Base-by-base conservation (phyloP, 2,329 filamentous ascomycete species). In the Aspergillus sojae region DNA sequence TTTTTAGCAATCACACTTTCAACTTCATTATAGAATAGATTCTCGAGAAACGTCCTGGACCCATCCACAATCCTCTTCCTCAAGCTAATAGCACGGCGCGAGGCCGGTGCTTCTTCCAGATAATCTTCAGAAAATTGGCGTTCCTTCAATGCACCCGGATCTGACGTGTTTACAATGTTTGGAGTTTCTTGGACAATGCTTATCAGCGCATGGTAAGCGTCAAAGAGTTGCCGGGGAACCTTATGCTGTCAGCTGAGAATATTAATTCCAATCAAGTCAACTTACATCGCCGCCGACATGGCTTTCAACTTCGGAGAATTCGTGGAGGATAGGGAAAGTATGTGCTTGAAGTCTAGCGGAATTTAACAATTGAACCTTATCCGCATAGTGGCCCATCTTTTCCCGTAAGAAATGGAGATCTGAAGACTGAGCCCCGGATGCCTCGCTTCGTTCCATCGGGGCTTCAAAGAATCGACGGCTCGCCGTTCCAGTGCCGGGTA, bases 141-240 rank as follows among this genome's bases (percentile, higher is more conserved):
- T 75, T 95, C 91, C 75, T 83, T 88, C 46, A 92, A 84, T 19
- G 88, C 89, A 21, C 85, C 84, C n/a, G 86, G 82, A 72, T 89
- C 86, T 55, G 87, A 82, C 55, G 84, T 79, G 36, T 82, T 86
- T 60, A 88, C 84, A 14, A 86, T 83, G 2, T 85, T 86, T 1
- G 86, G 80, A 61, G 88, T 84, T 79, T 97, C 94, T 52, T 87
- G 87, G 3, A 91, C 89, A 67, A 97, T 93, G 63, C 89, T 86
- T 69, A 91, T 88, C 66, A 97, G 84, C 41, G 93, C 92, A 65
- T 88, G 85, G 75, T 97, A 97, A 2, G 94, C 91, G 74, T 95
- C 91, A 48, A 91, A 84, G 30, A 97, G 83, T 71, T 96, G 89
- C 36, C 87, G 85, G 50, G 90, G 88, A 72, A 92, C 88, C 67